Evolutionary conservation across 257 asterid species (phyloP).

Genomic region (Prunella vulgaris): DNA sequence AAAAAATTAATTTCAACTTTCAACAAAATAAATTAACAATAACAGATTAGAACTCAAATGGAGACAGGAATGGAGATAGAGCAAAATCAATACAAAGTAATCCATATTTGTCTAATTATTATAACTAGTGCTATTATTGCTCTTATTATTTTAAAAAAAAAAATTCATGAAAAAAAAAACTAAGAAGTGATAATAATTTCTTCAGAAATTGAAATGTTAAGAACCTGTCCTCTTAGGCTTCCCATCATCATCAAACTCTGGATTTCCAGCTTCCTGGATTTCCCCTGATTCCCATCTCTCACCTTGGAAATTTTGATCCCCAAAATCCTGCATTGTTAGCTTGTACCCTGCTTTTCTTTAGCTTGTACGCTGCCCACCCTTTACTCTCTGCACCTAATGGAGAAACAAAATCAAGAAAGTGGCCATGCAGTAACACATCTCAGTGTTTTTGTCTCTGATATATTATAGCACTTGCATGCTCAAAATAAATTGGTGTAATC

Average conservation of each 20-base stretch:
- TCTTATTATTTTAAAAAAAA: neutral
- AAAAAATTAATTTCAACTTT: neutral
- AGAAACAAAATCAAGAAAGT: slow-evolving; percentile 13
- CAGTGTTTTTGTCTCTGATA: neutral
- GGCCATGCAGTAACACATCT: slow-evolving; percentile 1
- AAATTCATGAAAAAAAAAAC: neutral
- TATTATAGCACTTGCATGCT: slow-evolving; percentile 17
- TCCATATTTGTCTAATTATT: neutral
- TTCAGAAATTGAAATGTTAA: neutral
- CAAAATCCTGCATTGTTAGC: slow-evolving; percentile 24
- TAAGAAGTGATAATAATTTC: neutral
- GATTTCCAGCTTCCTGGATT: slow-evolving; percentile 32
- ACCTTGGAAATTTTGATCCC: slow-evolving; percentile 2
- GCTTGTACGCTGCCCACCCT: neutral
- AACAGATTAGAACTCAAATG: neutral
- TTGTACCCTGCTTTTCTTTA: neutral
- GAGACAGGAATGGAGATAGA: neutral
- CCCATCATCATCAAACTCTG: slow-evolving; percentile 52
- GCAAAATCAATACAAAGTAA: neutral
- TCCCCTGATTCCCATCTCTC: slow-evolving; percentile 34
- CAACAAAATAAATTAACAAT: neutral
- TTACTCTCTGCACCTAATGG: neutral
- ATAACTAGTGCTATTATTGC: neutral
- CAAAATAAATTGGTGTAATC: neutral
- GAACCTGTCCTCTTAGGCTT: slow-evolving; percentile 47